A percentile compares a stretch with the other conserved stretches of the same genome.
Conservation (phyloP, 345 rosid genomes). For the Trapa bicornis region DNA sequence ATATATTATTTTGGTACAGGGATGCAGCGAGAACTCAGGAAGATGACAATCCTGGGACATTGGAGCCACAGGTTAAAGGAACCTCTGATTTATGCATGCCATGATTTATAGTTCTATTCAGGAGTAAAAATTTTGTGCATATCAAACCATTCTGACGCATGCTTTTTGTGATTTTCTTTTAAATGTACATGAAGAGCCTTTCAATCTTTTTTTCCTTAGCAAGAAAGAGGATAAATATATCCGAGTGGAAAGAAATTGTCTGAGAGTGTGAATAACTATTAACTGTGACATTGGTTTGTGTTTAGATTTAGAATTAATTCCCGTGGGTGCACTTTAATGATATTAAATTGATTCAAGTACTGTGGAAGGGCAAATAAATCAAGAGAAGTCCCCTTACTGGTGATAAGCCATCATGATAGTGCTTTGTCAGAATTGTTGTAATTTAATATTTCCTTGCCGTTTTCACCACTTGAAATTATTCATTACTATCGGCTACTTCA, state of each 20-base stretch:
- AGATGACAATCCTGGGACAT: slow-evolving; percentile 1
- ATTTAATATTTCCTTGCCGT: background rate
- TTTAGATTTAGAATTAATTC: too few relatives aligned
- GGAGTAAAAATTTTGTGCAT: slow-evolving; percentile 7
- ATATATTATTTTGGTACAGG: background rate
- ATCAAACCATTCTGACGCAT: slow-evolving; percentile 17
- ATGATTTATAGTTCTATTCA: slow-evolving; percentile 13
- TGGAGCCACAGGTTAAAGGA: slow-evolving; percentile 7
- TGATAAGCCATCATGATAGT: background rate
- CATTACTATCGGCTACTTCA: background rate
- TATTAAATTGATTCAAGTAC: background rate
- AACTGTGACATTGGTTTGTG: background rate
- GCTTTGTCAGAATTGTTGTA: background rate
- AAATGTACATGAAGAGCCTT: background rate
- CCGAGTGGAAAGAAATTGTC: too few relatives aligned
- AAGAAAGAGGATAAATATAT: background rate
- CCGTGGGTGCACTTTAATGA: background rate
- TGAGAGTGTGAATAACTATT: too few relatives aligned
- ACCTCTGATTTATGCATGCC: slow-evolving; percentile 13
- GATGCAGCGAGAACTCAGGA: background rate
- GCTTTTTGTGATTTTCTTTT: slow-evolving; percentile 2
- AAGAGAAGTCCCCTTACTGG: background rate
- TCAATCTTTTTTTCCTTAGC: background rate
- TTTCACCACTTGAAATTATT: background rate
- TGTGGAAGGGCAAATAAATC: background rate